A percentile compares a stretch with the other conserved stretches of the same genome.
Evolutionary conservation across 371 early-diverging fungal genomes (phyloP).

Genomic region (Saksenaea vasiformis): DNA sequence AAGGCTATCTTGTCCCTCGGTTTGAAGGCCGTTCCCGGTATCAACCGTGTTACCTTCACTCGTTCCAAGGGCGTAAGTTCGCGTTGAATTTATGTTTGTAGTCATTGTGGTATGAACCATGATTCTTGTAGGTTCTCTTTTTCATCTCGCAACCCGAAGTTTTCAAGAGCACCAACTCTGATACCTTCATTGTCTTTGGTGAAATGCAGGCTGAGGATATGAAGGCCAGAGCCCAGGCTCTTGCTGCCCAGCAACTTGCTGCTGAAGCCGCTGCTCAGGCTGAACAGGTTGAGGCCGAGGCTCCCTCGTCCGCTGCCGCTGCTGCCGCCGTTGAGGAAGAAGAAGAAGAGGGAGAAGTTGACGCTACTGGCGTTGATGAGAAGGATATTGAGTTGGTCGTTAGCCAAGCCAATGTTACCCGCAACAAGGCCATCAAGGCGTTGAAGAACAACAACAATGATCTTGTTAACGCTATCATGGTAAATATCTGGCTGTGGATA

Average conservation of each 20-base stretch:
- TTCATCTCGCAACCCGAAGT: conserved; percentile 92
- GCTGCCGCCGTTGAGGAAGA: conserved; percentile 54
- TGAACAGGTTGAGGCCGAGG: conserved; percentile 45
- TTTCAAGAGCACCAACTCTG: conserved; percentile 86
- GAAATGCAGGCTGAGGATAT: conserved; percentile 91
- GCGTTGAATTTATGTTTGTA: background rate
- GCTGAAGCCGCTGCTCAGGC: conserved; percentile 57
- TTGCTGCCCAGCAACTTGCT: conserved; percentile 65
- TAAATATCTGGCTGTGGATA: conserved; percentile 13
- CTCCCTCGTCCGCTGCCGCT: conserved; percentile 33
- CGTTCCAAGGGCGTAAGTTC: conserved; percentile 76
- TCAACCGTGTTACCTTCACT: conserved; percentile 91
- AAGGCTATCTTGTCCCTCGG: conserved; percentile 94
- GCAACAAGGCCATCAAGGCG: conserved; percentile 92
- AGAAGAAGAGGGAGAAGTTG: conserved; percentile 64
- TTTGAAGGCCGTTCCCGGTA: conserved; percentile 83
- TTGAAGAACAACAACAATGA: conserved; percentile 87
- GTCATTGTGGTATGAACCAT: background rate
- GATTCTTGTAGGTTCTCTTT: conserved; percentile 67
- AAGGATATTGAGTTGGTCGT: conserved; percentile 95
- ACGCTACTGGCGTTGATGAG: conserved; percentile 78
- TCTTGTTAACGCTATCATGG: conserved; percentile 97
- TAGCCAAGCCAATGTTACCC: conserved; percentile 85
- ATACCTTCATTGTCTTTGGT: conserved; percentile 97
- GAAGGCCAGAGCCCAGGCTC: conserved; percentile 72